These are phyloP conservation scores for Penicillium hesseltinei DNA, from an alignment of 2,329 filamentous ascomycete genomes.

Conservation along the genomic window DNA sequence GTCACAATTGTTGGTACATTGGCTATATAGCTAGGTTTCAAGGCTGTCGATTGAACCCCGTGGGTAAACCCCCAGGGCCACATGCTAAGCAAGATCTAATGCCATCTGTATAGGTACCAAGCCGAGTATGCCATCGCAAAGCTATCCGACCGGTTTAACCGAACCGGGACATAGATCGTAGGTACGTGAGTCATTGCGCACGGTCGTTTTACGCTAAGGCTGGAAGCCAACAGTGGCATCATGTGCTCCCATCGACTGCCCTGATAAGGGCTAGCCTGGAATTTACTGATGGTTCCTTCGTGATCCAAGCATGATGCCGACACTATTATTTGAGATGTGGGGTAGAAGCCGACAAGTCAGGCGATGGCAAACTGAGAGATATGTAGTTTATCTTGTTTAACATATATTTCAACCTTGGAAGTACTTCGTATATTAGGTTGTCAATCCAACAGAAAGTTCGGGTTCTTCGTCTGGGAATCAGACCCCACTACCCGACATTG, in stretches of 20 bases:
- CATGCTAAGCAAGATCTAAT: not conserved
- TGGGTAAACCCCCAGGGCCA: not conserved
- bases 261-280: constrained; percentile 7
- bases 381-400: not conserved
- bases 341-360: constrained; percentile 13
- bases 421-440: not conserved
- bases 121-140: not conserved
- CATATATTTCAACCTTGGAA: not conserved
- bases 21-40: not conserved
- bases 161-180: constrained; percentile 7
- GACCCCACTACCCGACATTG: constrained; percentile 8
- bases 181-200: constrained; percentile 23
- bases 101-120: not conserved
- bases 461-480: constrained; percentile 12
- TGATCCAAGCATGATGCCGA: constrained; percentile 18
- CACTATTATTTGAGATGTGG: constrained; percentile 12
- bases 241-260: constrained; percentile 12
- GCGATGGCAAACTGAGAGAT: constrained; percentile 7
- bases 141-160: constrained; percentile 1
- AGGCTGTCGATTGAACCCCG: not conserved
- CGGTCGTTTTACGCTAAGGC: constrained; percentile 3
- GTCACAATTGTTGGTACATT: not conserved
- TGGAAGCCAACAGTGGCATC: constrained; percentile 10
- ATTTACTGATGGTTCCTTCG: constrained; percentile 2
- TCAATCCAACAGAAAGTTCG: not conserved